Conservation (phyloP, 768 basidiomycete genomes). For the Rhodocollybia butyracea region DNA sequence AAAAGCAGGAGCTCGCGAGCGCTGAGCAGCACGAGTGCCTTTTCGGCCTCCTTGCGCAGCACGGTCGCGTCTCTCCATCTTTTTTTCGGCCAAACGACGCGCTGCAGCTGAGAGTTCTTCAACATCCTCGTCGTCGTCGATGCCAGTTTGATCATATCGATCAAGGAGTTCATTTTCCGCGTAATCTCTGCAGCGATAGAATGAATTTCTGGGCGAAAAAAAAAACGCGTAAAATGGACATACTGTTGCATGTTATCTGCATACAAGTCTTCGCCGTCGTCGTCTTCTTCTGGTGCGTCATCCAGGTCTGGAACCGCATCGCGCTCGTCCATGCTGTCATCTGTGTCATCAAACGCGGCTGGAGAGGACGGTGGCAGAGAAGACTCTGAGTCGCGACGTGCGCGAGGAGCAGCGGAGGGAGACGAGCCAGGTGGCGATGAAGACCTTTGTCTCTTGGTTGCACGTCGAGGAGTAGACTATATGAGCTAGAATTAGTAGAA, state of each 20-base stretch:
- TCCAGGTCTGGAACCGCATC: constrained; percentile 63
- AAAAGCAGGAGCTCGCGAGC: constrained; percentile 85
- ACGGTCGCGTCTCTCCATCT: constrained; percentile 88
- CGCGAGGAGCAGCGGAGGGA: constrained; percentile 37
- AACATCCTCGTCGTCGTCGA: constrained; percentile 78
- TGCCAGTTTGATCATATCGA: constrained; percentile 79
- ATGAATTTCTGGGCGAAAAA: constrained; percentile 8
- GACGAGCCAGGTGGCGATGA: constrained; percentile 52
- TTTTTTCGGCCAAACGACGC: constrained; percentile 79
- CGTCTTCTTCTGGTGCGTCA: constrained; percentile 67
- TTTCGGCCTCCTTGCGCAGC: constrained; percentile 61
- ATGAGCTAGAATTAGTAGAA: background rate
- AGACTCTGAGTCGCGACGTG: constrained; percentile 64
- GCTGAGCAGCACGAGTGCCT: constrained; percentile 70
- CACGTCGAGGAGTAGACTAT: constrained; percentile 46
- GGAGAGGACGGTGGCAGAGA: constrained; percentile 86
- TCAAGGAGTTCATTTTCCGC: constrained; percentile 80
- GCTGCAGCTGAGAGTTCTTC: constrained; percentile 65
- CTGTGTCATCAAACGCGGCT: constrained; percentile 81
- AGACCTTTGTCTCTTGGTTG: constrained; percentile 59
- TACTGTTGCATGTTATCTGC: constrained; percentile 75
- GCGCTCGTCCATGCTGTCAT: constrained; percentile 72
- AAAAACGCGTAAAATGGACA: constrained; percentile 22
- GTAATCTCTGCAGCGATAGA: constrained; percentile 75
- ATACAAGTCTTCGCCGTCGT: constrained; percentile 93